Evolutionary conservation across 1,284 basidiomycete genomes (phyloP).

Genomic region (Cryptococcus amylolentus): DNA sequence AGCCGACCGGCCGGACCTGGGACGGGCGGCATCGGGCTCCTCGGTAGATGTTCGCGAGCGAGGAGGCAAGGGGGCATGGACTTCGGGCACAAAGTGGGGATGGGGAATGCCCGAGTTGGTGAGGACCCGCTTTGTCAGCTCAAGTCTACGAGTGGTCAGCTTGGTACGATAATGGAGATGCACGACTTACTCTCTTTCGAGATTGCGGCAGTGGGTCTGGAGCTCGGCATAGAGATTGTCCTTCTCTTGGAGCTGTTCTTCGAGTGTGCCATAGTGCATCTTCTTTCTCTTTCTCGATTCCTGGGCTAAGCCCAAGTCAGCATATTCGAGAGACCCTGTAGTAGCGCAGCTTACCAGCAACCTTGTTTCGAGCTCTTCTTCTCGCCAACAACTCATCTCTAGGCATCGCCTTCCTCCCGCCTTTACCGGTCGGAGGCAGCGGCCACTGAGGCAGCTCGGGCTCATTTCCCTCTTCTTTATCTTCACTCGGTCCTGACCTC

Average conservation of each 20-base stretch:
- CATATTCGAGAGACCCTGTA: too few species aligned
- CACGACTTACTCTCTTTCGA: constrained; percentile 30
- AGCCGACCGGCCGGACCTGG: background rate
- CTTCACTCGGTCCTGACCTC: background rate
- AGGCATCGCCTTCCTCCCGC: constrained; percentile 25
- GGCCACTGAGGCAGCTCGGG: constrained; percentile 16
- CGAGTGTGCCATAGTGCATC: constrained; percentile 14
- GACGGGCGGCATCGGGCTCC: background rate
- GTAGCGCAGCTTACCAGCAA: constrained; percentile 19
- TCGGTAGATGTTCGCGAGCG: background rate
- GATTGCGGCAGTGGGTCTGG: constrained; percentile 18
- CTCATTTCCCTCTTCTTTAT: constrained; percentile 1
- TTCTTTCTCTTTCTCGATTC: constrained; percentile 28
- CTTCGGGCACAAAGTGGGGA: constrained; percentile 3
- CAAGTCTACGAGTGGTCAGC: constrained; percentile 15
- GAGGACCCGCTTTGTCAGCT: constrained; percentile 18
- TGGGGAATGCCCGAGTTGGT: constrained; percentile 15
- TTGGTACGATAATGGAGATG: background rate
- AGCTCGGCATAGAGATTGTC: constrained; percentile 17
- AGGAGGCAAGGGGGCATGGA: background rate
- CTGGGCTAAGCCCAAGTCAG: constrained; percentile 12
- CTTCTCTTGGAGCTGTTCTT: constrained; percentile 13
- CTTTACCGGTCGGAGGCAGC: constrained; percentile 20
- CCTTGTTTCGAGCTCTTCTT: constrained; percentile 26
- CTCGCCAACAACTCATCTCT: constrained; percentile 28